Conservation (phyloP, 352 stramenopile species). For the Pythium chondricola region DNA sequence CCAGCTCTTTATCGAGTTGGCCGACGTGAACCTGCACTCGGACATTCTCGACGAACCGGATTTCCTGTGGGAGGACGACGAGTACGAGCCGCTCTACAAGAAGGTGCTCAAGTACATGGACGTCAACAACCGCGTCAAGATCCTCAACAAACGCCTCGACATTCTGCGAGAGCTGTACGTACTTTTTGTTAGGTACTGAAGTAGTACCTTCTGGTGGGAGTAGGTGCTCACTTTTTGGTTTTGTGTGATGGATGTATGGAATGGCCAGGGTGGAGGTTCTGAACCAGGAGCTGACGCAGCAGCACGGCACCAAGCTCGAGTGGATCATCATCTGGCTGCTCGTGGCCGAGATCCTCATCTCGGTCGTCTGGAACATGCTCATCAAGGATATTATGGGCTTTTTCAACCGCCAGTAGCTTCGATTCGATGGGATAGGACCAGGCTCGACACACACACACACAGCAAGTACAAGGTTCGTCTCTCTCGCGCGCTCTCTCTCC, state of each 20-base stretch:
- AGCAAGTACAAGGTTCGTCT: constrained; percentile 16
- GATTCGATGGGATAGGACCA: no score
- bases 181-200: no score
- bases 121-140: constrained; percentile 84
- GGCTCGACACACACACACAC: neutral
- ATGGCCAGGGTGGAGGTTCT: constrained; percentile 86
- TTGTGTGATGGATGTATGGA: neutral
- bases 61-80: constrained; percentile 90
- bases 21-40: constrained; percentile 91
- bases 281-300: constrained; percentile 82
- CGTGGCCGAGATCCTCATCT: constrained; percentile 83
- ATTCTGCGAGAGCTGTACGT: constrained; percentile 88
- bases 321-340: constrained; percentile 94
- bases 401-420: constrained; percentile 30
- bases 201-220: no score
- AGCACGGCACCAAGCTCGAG: constrained; percentile 88
- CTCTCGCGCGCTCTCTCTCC: neutral
- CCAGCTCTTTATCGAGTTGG: constrained; percentile 82
- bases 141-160: constrained; percentile 92
- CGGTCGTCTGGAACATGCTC: constrained; percentile 76
- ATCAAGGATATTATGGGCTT: constrained; percentile 79
- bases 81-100: constrained; percentile 89
- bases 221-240: no score
- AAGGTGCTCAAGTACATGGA: constrained; percentile 90
- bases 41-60: constrained; percentile 92